phyloP scores from a whole-genome alignment of 2,329 filamentous ascomycete genomes.

The Ambrosiella beaveri region DNA sequence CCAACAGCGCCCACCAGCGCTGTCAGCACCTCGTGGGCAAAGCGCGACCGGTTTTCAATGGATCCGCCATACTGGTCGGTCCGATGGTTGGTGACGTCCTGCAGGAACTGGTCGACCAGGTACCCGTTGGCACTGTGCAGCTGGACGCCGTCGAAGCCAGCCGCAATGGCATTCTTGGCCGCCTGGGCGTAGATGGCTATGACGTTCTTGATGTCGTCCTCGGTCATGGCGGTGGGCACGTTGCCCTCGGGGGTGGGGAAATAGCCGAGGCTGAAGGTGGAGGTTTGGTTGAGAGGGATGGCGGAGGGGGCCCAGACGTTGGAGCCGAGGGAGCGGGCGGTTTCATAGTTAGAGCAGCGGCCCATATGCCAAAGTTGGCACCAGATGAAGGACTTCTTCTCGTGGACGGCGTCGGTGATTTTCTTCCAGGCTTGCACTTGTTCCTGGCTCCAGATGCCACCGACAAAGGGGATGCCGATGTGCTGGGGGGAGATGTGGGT shows the following conservation, averaged over 20 bases:
- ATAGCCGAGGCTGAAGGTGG: background rate
- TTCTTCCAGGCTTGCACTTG: constrained; percentile 43
- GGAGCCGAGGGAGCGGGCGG: constrained; percentile 1
- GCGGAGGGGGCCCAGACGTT: constrained; percentile 7
- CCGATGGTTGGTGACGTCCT: constrained; percentile 31
- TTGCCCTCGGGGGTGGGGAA: constrained; percentile 25
- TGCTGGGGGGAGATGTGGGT: constrained; percentile 24
- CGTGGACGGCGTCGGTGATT: constrained; percentile 45
- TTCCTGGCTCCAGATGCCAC: constrained; percentile 39
- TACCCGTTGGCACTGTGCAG: constrained; percentile 39
- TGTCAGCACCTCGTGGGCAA: constrained; percentile 32
- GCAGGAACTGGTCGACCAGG: constrained; percentile 46
- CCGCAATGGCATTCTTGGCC: constrained; percentile 37
- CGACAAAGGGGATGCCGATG: constrained; percentile 26
- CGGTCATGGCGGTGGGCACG: constrained; percentile 46
- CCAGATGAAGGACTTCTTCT: constrained; percentile 42
- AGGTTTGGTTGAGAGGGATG: constrained; percentile 21
- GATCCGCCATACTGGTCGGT: constrained; percentile 38
- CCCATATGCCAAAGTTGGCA: constrained; percentile 49
- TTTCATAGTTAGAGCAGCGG: constrained; percentile 35
- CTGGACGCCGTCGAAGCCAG: constrained; percentile 56
- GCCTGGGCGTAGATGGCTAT: constrained; percentile 43
- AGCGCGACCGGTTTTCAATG: constrained; percentile 34
- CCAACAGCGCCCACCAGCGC: constrained; percentile 28
- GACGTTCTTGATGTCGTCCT: constrained; percentile 45